A percentile compares a stretch with the other conserved stretches of the same genome.
Conservation (phyloP, 257 asterid species). For the Avicennia marina region DNA sequence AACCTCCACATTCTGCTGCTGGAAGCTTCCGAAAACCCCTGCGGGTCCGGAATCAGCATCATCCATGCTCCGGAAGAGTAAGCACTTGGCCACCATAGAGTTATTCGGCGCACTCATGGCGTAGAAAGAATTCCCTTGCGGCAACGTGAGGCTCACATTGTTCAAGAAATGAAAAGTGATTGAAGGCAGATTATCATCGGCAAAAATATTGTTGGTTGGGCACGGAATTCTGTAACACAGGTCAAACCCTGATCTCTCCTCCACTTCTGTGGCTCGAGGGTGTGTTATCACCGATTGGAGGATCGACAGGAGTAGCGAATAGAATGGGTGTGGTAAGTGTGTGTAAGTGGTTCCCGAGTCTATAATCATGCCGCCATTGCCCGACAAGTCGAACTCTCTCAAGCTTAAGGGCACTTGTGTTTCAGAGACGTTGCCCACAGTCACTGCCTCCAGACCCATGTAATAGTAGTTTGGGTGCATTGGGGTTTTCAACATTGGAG, state of each 20-base stretch:
- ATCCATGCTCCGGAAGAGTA: conserved; percentile 59
- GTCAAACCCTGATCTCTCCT: conserved; percentile 52
- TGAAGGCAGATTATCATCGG: conserved; percentile 41
- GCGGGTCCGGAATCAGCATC: conserved; percentile 50
- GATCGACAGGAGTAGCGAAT: conserved; percentile 38
- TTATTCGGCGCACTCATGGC: conserved; percentile 59
- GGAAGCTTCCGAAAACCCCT: conserved; percentile 72
- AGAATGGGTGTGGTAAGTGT: conserved; percentile 55
- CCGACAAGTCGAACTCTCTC: conserved; percentile 48
- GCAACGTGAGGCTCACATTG: conserved; percentile 45
- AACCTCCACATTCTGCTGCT: conserved; percentile 70
- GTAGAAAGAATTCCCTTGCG: conserved; percentile 50
- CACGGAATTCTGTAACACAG: conserved; percentile 54
- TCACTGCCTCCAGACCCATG: conserved; percentile 52
- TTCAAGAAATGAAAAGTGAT: conserved; percentile 60
- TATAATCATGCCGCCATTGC: conserved; percentile 69
- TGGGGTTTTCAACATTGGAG: conserved; percentile 57
- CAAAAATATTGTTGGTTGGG: conserved; percentile 24
- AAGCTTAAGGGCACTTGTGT: conserved; percentile 37
- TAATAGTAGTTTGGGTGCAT: conserved; percentile 64
- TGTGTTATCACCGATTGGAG: conserved; percentile 32
- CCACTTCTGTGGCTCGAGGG: conserved; percentile 46
- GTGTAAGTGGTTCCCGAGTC: conserved; percentile 81
- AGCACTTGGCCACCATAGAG: conserved; percentile 53
- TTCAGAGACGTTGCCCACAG: conserved; percentile 28